Conservation (phyloP, 148 eudicot species). For the Fagopyrum homotropicum region DNA sequence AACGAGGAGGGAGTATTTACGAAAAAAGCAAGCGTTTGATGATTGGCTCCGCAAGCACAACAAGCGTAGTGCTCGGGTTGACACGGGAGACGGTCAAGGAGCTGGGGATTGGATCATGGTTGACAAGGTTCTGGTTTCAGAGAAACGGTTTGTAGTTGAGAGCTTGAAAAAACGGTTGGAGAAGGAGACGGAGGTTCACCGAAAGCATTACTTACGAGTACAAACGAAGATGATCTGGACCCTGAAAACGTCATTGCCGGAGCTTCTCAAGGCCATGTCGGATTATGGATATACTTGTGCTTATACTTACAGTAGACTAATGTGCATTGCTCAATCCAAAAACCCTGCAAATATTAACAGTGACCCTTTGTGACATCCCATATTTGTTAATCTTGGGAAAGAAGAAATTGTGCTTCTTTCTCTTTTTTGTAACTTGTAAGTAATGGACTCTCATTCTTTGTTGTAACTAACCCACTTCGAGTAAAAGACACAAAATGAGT, state of each 20-base stretch:
- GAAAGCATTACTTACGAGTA: conserved; percentile 62
- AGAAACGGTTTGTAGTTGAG: conserved; percentile 54
- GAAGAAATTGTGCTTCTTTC: too few relatives aligned
- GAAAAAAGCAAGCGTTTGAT: conserved; percentile 61
- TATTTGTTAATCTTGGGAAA: neutral
- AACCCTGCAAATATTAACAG: neutral
- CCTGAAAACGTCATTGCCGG: conserved; percentile 62
- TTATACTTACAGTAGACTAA: conserved; percentile 46
- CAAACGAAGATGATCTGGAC: conserved; percentile 72
- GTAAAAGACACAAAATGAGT: too few relatives aligned
- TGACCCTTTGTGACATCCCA: neutral
- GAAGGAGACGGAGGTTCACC: conserved; percentile 61
- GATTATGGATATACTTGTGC: conserved; percentile 56
- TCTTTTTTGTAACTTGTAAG: too few relatives aligned
- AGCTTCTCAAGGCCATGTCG: conserved; percentile 64
- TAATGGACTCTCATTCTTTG: too few relatives aligned
- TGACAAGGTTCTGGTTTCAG: conserved; percentile 45
- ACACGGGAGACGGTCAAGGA: neutral
- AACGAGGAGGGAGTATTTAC: conserved; percentile 52
- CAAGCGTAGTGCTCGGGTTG: conserved; percentile 29
- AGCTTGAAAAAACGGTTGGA: conserved; percentile 67
- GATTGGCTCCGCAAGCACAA: conserved; percentile 67
- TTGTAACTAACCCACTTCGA: too few relatives aligned
- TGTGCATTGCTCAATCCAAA: conserved; percentile 39
- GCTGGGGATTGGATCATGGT: neutral